Evolutionary conservation across 1,139 yeast species (phyloP), one percentile per base, ranked within the genome.

Genomic region (Pichia kudriavzevii): DNA sequence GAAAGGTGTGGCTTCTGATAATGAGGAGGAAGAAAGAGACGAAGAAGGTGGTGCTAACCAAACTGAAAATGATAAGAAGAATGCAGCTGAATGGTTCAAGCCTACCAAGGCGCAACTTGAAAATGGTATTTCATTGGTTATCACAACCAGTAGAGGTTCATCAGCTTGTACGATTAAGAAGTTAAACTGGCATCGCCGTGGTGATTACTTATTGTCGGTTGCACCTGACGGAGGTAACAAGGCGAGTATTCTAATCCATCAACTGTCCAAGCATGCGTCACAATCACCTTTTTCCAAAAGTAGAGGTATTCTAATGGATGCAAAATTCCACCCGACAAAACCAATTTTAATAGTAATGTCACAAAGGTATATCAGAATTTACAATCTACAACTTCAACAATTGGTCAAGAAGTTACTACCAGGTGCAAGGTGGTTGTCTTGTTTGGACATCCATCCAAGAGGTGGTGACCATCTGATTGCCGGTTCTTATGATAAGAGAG

Each of bases 251-350:
- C 68, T 93, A 41, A 85, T 91, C 46, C 99, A 91, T 61, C 97
- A 91, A 64, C 64, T 91, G 34, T 84, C 96, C 5, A 87, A 87
- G 61, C 98, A 91, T 64, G 70, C 81, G 43, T 81, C 97, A n/a
- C 99, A 91, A 64, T 83, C 95, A 13, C 99, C 99, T 44, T 91
- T 91, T 72, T 73, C 78, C 50, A 85, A 85, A 60, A 75, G 94
- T 25, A 84, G 84, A 66, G 99, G 99, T 45, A 79, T 88, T 44
- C 79, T 88, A 30, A 87, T 87, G 79, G 95, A 85, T 58, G 96
- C 95, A 45, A 82, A 81, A 60, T 91, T 91, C 75, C 99, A 91
- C 61, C 98, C 99, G 18, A 79, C 84, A 64, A 79, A 84, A 54
- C 98, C 99, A 14, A 94, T 85, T 56, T 69, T 91, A 45, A 83